Conservation (phyloP, 805 yeast genomes). For the Candida berthetii region DNA sequence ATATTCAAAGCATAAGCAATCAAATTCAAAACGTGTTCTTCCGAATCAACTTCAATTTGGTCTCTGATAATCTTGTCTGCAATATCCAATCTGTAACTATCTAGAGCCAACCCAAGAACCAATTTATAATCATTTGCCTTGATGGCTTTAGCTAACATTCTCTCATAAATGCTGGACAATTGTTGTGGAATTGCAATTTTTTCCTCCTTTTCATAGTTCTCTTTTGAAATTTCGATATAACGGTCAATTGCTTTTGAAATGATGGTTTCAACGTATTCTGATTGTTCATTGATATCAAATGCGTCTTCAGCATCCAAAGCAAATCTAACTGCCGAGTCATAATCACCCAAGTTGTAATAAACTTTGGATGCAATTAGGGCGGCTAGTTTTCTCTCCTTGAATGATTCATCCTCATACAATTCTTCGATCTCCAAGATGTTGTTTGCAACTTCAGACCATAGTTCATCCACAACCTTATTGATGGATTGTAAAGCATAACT, state of each 20-base stretch:
- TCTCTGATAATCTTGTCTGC: slow-evolving; percentile 51
- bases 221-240: slow-evolving; percentile 63
- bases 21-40: slow-evolving; percentile 47
- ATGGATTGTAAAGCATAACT: slow-evolving; percentile 80
- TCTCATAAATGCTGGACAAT: slow-evolving; percentile 68
- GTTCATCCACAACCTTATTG: slow-evolving; percentile 77
- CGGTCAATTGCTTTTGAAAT: slow-evolving; percentile 88
- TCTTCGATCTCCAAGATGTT: slow-evolving; percentile 84
- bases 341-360: slow-evolving; percentile 89
- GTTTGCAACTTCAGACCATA: slow-evolving; percentile 98
- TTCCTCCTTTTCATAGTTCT: slow-evolving; percentile 30
- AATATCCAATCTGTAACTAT: slow-evolving; percentile 80
- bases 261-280: slow-evolving; percentile 91
- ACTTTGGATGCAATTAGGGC: slow-evolving; percentile 91
- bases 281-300: slow-evolving; percentile 66
- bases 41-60: slow-evolving; percentile 33
- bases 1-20: slow-evolving; percentile 73
- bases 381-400: slow-evolving; percentile 74
- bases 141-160: slow-evolving; percentile 80
- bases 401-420: slow-evolving; percentile 76
- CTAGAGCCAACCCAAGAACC: slow-evolving; percentile 88
- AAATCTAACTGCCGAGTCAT: slow-evolving; percentile 82
- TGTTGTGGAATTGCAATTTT: slow-evolving; percentile 45
- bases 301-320: slow-evolving; percentile 80
- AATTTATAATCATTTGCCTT: slow-evolving; percentile 63